Evolutionary conservation across 2,329 filamentous ascomycete species (phyloP).

Genomic region (Juglanconis sp.): DNA sequence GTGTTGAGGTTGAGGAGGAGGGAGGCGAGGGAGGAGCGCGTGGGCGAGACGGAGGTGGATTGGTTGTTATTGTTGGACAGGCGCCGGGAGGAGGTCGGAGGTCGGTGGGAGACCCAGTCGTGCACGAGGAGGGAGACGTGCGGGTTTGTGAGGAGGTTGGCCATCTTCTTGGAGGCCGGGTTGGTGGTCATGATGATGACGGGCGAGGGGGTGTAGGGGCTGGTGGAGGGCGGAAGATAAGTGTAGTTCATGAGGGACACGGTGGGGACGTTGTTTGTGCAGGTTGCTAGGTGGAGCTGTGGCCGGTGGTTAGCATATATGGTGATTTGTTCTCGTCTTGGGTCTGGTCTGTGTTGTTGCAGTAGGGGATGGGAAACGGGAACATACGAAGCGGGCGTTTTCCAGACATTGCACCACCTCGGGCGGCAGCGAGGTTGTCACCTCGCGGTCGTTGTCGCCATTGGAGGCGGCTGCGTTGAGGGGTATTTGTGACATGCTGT

Average conservation of each 20-base stretch:
- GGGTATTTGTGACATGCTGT: slow-evolving; percentile 60
- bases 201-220: slow-evolving; percentile 62
- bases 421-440: slow-evolving; percentile 67
- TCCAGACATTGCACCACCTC: slow-evolving; percentile 90
- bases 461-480: slow-evolving; percentile 74
- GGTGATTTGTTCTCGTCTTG: slow-evolving; percentile 7
- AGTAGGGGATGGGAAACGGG: slow-evolving; percentile 16
- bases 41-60: slow-evolving; percentile 37
- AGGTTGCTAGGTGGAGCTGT: slow-evolving; percentile 93
- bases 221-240: slow-evolving; percentile 71
- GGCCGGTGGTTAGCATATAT: slow-evolving; percentile 3
- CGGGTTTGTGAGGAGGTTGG: slow-evolving; percentile 79
- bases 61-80: slow-evolving; percentile 50
- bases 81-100: slow-evolving; percentile 65
- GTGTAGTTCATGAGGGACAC: slow-evolving; percentile 99
- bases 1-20: slow-evolving; percentile 90
- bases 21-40: slow-evolving; percentile 71
- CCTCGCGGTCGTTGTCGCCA: slow-evolving; percentile 67
- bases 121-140: slow-evolving; percentile 93
- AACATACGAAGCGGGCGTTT: slow-evolving; percentile 85
- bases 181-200: slow-evolving; percentile 95
- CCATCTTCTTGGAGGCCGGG: slow-evolving; percentile 72
- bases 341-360: background rate
- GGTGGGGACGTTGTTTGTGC: slow-evolving; percentile 76
- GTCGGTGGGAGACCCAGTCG: slow-evolving; percentile 92